Evolutionary conservation across 371 early-diverging fungal genomes (phyloP).

Genomic region (Circinella umbellata): DNA sequence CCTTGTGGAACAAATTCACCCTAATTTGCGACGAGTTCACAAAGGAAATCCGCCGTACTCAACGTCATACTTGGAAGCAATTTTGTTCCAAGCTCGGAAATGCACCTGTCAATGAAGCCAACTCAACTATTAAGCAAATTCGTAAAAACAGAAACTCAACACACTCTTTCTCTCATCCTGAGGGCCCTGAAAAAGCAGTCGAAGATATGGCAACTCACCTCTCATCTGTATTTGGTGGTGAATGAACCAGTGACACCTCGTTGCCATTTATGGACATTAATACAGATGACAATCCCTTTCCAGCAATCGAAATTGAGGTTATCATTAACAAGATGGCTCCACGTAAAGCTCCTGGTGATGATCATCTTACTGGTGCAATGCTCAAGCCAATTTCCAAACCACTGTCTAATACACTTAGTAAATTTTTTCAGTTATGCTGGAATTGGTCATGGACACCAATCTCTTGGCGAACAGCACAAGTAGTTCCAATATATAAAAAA

Average conservation of each 20-base stretch:
- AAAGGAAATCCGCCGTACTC: background rate
- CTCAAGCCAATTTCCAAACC: conserved; percentile 15
- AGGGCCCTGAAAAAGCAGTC: conserved; percentile 20
- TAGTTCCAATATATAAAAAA: conserved; percentile 32
- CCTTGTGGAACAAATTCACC: background rate
- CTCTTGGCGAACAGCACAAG: conserved; percentile 30
- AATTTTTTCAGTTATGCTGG: conserved; percentile 27
- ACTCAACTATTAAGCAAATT: conserved; percentile 7
- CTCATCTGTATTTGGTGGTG: conserved; percentile 8
- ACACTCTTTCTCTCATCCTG: conserved; percentile 13
- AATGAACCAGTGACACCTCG: background rate
- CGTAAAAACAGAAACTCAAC: background rate
- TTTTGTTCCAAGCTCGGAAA: conserved; percentile 15
- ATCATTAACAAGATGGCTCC: conserved; percentile 8
- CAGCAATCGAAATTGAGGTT: background rate
- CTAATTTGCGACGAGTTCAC: background rate
- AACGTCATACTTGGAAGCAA: conserved; percentile 5
- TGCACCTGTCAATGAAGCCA: conserved; percentile 6
- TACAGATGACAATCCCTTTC: background rate
- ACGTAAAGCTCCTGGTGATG: conserved; percentile 27
- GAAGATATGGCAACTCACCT: conserved; percentile 16
- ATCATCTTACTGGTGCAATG: conserved; percentile 35
- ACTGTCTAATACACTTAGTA: conserved; percentile 11
- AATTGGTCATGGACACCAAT: conserved; percentile 26
- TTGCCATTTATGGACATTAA: too few relatives aligned